Conservation (phyloP, 345 rosid species). For the Linum lewisii region DNA sequence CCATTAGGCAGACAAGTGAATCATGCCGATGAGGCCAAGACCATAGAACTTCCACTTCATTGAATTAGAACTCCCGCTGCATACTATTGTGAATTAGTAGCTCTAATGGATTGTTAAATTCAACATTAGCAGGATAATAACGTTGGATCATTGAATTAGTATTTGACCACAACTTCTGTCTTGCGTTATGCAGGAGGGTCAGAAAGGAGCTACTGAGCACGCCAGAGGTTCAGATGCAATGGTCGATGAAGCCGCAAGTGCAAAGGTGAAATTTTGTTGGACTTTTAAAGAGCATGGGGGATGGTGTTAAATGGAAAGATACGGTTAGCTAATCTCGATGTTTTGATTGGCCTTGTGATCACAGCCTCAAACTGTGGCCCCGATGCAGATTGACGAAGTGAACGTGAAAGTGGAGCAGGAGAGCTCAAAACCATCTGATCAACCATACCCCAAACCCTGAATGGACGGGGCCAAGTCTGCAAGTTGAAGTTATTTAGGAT, state of each 20-base stretch:
- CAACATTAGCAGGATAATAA: neutral
- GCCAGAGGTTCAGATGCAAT: conserved; percentile 40
- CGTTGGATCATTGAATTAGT: neutral
- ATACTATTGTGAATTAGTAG: neutral
- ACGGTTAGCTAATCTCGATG: neutral
- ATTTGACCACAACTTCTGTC: neutral
- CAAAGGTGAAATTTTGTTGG: conserved; percentile 33
- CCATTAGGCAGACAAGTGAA: too few relatives aligned
- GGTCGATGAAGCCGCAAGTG: conserved; percentile 39
- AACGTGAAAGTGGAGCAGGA: conserved; percentile 60
- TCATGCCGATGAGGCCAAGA: too few relatives aligned
- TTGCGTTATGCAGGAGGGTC: conserved; percentile 38
- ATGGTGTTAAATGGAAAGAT: neutral
- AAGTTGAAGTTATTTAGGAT: neutral
- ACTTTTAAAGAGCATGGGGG: neutral
- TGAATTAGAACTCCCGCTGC: neutral
- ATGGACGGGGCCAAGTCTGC: neutral
- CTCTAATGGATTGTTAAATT: neutral
- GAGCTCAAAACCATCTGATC: conserved; percentile 41
- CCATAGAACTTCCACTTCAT: neutral
- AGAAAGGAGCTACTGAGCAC: conserved; percentile 40
- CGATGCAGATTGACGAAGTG: conserved; percentile 58
- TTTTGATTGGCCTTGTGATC: conserved; percentile 9
- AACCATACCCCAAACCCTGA: conserved; percentile 38
- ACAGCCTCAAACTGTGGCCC: conserved; percentile 42